Evolutionary conservation across 257 asterid species (phyloP), one percentile per base, ranked within the genome.

Genomic region (Forsythia viridissima): DNA sequence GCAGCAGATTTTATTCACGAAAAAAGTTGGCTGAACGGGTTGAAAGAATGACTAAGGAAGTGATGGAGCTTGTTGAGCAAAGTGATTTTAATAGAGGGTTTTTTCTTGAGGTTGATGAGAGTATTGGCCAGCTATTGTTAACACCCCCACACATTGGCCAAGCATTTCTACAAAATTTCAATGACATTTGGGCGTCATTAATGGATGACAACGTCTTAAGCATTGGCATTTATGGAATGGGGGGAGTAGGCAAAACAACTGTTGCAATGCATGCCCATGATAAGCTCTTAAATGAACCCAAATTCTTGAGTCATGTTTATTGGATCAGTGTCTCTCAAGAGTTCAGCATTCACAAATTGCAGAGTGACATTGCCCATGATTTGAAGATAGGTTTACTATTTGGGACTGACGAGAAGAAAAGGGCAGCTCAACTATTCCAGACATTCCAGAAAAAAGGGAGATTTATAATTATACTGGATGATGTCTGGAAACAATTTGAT

Each of bases 161-260:
- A 72, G 38, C 65, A 71, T 70, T 74, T 9, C 71, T 57, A 41
- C 41, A 37, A 72, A 77, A 41, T 65, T 46, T 63, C 38, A 16
- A 69, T 24, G 77, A 57, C 30, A 72, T 77, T 44, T 72, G 79
- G 85, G 57, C 69, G 3, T 81, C 74, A 39, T 63, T 81, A n/a
- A n/a, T n/a, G n/a, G n/a, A n/a, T 18, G 79, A 66, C 20, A 77
- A 68, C 42, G 46, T 72, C 39, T 34, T 41, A 30, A 81, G 68
- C 66, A 67, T 77, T 52, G 85, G 82, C 42, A 66, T 81, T 38
- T 65, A 81, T 43, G 85, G 82, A 36, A 67, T 72, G 36, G 43
- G 40, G 24, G 85, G 85, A 9, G 82, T 77, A 5, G 85, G 85
- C 40, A n/a, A n/a, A n/a, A n/a, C n/a, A n/a, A n/a, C n/a, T n/a